These are phyloP conservation scores for Tylopilus orsonianus DNA, from an alignment of 1,284 basidiomycete species.

Conservation along the genomic window DNA sequence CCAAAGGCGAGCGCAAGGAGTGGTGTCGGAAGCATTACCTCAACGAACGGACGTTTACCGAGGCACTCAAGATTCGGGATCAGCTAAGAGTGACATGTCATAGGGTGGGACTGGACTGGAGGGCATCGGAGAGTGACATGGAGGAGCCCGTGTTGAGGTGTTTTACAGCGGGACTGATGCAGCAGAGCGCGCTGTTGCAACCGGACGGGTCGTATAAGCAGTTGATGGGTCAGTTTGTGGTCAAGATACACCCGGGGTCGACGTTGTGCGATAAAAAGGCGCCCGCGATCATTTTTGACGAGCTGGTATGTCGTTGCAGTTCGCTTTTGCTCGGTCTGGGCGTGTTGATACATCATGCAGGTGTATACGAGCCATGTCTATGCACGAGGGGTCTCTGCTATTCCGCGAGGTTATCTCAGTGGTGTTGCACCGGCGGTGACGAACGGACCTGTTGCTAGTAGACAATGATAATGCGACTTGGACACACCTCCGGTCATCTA, in stretches of 20 bases:
- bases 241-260: constrained; percentile 90
- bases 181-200: constrained; percentile 81
- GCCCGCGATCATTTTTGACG: constrained; percentile 86
- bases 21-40: constrained; percentile 87
- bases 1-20: constrained; percentile 51
- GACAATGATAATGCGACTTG: constrained; percentile 14
- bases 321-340: not conserved
- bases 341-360: constrained; percentile 30
- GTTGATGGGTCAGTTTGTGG: constrained; percentile 73
- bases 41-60: constrained; percentile 83
- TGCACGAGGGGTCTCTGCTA: constrained; percentile 81
- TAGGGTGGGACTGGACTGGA: constrained; percentile 61
- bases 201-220: constrained; percentile 86
- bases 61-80: constrained; percentile 79
- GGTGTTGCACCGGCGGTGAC: constrained; percentile 15
- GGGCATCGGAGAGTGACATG: constrained; percentile 53
- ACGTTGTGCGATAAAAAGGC: constrained; percentile 77
- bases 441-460: constrained; percentile 14
- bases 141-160: constrained; percentile 64
- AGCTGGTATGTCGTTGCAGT: constrained; percentile 62
- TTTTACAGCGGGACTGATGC: constrained; percentile 74
- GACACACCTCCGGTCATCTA: constrained; percentile 2
- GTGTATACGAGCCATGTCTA: constrained; percentile 84
- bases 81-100: constrained; percentile 77
- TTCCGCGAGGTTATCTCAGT: constrained; percentile 51